Conservation (phyloP, 768 basidiomycete genomes). For the Lactarius vividus region DNA sequence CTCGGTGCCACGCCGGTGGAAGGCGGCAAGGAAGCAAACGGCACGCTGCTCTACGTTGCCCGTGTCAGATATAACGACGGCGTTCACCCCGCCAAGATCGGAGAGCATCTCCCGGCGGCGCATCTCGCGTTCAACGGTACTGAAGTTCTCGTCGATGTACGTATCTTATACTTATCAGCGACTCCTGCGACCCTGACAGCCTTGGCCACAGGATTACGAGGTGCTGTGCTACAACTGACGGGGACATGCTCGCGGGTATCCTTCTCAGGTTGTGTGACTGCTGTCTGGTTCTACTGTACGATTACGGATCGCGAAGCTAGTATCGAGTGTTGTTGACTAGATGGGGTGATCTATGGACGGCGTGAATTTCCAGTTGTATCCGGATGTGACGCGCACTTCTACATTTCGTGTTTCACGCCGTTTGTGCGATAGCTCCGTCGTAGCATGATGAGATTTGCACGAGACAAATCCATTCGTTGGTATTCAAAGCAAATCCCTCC, state of each 20-base stretch:
- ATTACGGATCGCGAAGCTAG: not conserved
- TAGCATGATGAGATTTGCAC: not conserved
- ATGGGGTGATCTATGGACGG: not conserved
- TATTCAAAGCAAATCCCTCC: not conserved
- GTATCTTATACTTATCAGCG: slow-evolving; percentile 18
- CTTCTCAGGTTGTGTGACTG: not conserved
- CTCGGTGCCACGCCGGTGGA: slow-evolving; percentile 58
- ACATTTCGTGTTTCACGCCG: not conserved
- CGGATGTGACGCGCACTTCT: not conserved
- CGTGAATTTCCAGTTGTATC: not conserved
- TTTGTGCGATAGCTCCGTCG: not conserved
- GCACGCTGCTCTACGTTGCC: slow-evolving; percentile 58
- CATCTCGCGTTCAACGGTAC: slow-evolving; percentile 49
- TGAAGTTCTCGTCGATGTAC: slow-evolving; percentile 53
- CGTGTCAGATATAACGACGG: slow-evolving; percentile 52
- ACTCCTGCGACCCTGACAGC: not conserved
- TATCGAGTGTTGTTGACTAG: not conserved
- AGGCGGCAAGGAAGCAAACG: slow-evolving; percentile 62
- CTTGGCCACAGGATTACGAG: slow-evolving; percentile 38
- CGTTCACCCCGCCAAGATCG: slow-evolving; percentile 64
- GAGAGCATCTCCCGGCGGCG: slow-evolving; percentile 50
- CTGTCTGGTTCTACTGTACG: not conserved
- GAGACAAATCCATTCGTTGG: not conserved
- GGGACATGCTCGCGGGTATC: not conserved
- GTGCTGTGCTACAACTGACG: slow-evolving; percentile 38